A percentile compares a stretch with the other conserved stretches of the same genome.
These are phyloP conservation scores for Ophiosphaerella korrae DNA, from an alignment of 2,329 filamentous ascomycete species.

Conservation along the genomic window DNA sequence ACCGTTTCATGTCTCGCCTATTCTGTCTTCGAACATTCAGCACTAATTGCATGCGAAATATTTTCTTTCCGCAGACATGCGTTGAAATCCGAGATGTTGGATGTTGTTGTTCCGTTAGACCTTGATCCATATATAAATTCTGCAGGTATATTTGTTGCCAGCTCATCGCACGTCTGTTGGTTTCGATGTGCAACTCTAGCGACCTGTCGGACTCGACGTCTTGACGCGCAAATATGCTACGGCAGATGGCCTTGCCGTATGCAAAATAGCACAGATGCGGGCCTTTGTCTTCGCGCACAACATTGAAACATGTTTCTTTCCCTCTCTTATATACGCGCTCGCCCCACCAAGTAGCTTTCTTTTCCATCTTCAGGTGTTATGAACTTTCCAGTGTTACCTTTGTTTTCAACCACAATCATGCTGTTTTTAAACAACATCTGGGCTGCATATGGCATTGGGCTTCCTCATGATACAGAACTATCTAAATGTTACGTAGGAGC, in stretches of 20 bases:
- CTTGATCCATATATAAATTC: background rate
- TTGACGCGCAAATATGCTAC: slow-evolving; percentile 20
- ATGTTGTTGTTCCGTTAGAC: background rate
- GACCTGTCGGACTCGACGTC: slow-evolving; percentile 7
- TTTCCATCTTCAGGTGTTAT: slow-evolving; percentile 3
- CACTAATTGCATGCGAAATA: background rate
- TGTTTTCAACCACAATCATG: slow-evolving; percentile 13
- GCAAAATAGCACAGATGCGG: slow-evolving; percentile 17
- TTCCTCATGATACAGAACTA: background rate
- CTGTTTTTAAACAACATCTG: slow-evolving; percentile 16
- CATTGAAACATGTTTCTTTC: background rate
- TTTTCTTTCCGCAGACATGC: background rate
- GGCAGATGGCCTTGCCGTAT: slow-evolving; percentile 21
- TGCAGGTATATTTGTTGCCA: background rate
- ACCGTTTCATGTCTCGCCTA: slow-evolving; percentile 9
- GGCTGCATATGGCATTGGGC: slow-evolving; percentile 22
- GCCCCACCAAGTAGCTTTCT: background rate
- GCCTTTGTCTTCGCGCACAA: slow-evolving; percentile 13
- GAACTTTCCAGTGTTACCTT: background rate
- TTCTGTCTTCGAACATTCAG: slow-evolving; percentile 1
- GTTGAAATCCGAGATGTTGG: background rate
- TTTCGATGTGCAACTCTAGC: background rate
- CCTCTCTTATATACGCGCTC: slow-evolving; percentile 7
- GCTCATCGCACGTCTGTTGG: background rate
- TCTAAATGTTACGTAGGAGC: slow-evolving; percentile 8